Percentiles rank a stretch among this genome's conserved stretches.
Conservation (phyloP, 2,329 filamentous ascomycete species). For the Aphanocladium album region DNA sequence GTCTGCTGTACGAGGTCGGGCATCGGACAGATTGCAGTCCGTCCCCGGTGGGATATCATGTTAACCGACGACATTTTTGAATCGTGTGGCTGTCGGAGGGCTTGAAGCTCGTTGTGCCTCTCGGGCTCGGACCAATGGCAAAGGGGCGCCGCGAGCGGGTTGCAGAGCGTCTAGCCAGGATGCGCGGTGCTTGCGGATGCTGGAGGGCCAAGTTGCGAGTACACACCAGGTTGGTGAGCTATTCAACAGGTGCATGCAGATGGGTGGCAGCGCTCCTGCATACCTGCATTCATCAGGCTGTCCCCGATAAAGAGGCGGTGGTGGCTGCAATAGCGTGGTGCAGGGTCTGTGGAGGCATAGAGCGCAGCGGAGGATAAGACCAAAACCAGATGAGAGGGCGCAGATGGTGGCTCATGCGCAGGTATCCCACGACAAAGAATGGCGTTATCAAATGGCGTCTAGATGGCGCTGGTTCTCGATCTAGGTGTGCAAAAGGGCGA, state of each 20-base stretch:
- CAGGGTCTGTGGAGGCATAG: background rate
- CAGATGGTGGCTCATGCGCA: slow-evolving; percentile 11
- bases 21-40: background rate
- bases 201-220: background rate
- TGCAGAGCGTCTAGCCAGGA: background rate
- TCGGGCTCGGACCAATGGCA: slow-evolving; percentile 8
- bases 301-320: background rate
- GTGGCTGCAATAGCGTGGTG: background rate
- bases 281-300: background rate
- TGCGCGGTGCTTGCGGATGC: background rate
- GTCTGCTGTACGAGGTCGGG: background rate
- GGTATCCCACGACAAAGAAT: background rate
- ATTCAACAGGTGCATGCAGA: background rate
- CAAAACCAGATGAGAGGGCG: slow-evolving; percentile 6
- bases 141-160: background rate
- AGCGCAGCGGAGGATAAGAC: background rate
- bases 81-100: background rate
- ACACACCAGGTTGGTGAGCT: background rate
- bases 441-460: slow-evolving; percentile 8
- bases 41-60: background rate
- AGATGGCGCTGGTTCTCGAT: slow-evolving; percentile 10
- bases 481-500: slow-evolving; percentile 6
- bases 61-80: background rate
- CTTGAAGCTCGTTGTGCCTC: background rate
- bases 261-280: too few relatives aligned